phyloP scores from a whole-genome alignment of 306 rosid species.

The Cucurbita pepo region DNA sequence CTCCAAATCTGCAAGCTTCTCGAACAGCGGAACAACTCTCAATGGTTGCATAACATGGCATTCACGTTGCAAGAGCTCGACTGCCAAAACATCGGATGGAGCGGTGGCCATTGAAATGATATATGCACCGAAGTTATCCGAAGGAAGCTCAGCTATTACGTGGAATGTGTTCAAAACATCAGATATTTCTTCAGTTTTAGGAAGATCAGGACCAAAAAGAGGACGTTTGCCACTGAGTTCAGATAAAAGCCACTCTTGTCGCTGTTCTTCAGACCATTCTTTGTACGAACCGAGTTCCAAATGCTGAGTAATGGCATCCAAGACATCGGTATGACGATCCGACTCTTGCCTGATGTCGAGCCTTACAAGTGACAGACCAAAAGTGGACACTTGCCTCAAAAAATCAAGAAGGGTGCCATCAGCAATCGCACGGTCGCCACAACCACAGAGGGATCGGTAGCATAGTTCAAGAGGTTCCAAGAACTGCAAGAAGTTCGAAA shows the following conservation, averaged over 20 bases:
- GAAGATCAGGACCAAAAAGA: slow-evolving; percentile 86
- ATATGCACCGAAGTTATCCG: slow-evolving; percentile 90
- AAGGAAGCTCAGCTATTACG: slow-evolving; percentile 79
- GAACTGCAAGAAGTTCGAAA: slow-evolving; percentile 39
- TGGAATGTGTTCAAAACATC: slow-evolving; percentile 79
- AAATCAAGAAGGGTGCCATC: slow-evolving; percentile 97
- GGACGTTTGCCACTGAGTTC: slow-evolving; percentile 86
- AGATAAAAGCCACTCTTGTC: slow-evolving; percentile 73
- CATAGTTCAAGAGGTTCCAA: slow-evolving; percentile 90
- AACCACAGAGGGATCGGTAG: slow-evolving; percentile 75
- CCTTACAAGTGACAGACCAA: slow-evolving; percentile 81
- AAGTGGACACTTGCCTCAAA: slow-evolving; percentile 94
- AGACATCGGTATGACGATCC: slow-evolving; percentile 81
- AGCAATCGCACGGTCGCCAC: slow-evolving; percentile 84
- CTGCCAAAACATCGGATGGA: slow-evolving; percentile 89
- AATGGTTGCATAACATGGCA: slow-evolving; percentile 63
- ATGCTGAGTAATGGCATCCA: slow-evolving; percentile 83
- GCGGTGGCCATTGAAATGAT: slow-evolving; percentile 98
- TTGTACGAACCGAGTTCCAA: slow-evolving; percentile 79
- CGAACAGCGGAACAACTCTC: slow-evolving; percentile 90
- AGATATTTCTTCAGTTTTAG: slow-evolving; percentile 75
- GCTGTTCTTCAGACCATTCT: slow-evolving; percentile 81
- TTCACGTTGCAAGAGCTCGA: slow-evolving; percentile 84
- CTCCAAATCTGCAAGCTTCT: slow-evolving; percentile 87
- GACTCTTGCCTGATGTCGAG: slow-evolving; percentile 96